phyloP scores from a whole-genome alignment of 495 filamentous ascomycete species.

The Pyrenula massariospora region DNA sequence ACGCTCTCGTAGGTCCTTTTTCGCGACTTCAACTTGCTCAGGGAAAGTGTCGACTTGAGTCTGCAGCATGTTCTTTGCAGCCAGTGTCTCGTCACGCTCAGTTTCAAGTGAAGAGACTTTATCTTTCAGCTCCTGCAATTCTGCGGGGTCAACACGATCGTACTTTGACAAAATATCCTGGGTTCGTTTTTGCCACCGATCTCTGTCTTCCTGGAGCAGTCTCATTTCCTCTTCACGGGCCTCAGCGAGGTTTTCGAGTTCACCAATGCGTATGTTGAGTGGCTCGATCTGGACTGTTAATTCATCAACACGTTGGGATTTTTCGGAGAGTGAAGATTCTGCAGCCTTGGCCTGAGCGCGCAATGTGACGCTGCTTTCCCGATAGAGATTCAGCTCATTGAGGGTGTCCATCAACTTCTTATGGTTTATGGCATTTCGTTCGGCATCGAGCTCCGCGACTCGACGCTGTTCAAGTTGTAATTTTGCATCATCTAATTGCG shows the following conservation, averaged over 20 bases:
- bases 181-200: slow-evolving; percentile 83
- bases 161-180: slow-evolving; percentile 94
- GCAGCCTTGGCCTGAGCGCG: slow-evolving; percentile 74
- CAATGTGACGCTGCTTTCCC: slow-evolving; percentile 82
- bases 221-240: slow-evolving; percentile 77
- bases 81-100: slow-evolving; percentile 58
- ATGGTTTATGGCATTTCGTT: slow-evolving; percentile 58
- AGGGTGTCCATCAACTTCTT: slow-evolving; percentile 87
- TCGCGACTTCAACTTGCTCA: slow-evolving; percentile 34
- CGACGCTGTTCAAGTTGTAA: slow-evolving; percentile 84
- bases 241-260: slow-evolving; percentile 67
- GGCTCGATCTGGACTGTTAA: slow-evolving; percentile 69
- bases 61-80: slow-evolving; percentile 46
- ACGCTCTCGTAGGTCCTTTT: slow-evolving; percentile 33
- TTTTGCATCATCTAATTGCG: slow-evolving; percentile 73
- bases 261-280: slow-evolving; percentile 61
- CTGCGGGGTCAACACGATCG: slow-evolving; percentile 84
- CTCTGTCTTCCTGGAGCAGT: slow-evolving; percentile 73
- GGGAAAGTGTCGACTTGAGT: slow-evolving; percentile 34
- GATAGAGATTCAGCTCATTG: slow-evolving; percentile 86
- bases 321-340: slow-evolving; percentile 60
- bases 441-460: slow-evolving; percentile 58
- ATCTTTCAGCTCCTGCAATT: slow-evolving; percentile 75
- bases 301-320: slow-evolving; percentile 59
- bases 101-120: slow-evolving; percentile 49